A percentile compares a stretch with the other conserved stretches of the same genome.
Conservation (phyloP, 2,329 filamentous ascomycete species). For the Colletotrichum viniferum region DNA sequence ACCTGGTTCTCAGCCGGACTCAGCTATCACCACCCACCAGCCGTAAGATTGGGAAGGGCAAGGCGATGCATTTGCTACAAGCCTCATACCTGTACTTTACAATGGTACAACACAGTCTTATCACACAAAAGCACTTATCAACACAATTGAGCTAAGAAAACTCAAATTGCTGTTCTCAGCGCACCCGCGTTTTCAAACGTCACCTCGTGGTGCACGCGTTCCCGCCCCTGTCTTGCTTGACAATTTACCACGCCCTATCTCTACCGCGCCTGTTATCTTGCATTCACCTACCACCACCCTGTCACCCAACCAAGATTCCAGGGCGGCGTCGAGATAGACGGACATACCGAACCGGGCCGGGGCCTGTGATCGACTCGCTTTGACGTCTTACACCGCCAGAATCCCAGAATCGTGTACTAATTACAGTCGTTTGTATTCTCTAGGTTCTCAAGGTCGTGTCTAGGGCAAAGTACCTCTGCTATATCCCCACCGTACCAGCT, state of each 20-base stretch:
- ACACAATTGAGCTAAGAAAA: not conserved
- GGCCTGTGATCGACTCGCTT: not conserved
- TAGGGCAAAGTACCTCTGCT: not conserved
- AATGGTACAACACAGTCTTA: slow-evolving; percentile 8
- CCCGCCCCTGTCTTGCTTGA: slow-evolving; percentile 4
- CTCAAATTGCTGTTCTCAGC: not conserved
- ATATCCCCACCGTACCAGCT: not conserved
- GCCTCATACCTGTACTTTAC: slow-evolving; percentile 7
- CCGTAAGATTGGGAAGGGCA: not conserved
- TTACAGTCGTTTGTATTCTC: not conserved
- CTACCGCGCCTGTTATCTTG: slow-evolving; percentile 11
- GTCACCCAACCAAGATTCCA: not conserved
- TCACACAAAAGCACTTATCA: not conserved
- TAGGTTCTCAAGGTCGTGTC: not conserved
- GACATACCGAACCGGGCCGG: not conserved
- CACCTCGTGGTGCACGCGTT: not conserved
- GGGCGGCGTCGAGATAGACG: not conserved
- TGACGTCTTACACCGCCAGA: slow-evolving; percentile 14
- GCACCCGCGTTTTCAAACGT: not conserved
- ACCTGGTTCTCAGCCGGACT: not conserved
- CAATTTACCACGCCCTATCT: not conserved
- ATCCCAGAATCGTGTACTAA: slow-evolving; percentile 6
- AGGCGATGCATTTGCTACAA: not conserved
- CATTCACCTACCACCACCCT: not conserved
- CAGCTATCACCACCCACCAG: not conserved